Evolutionary conservation across 768 basidiomycete species (phyloP).

Genomic region (Mycena latifolia): DNA sequence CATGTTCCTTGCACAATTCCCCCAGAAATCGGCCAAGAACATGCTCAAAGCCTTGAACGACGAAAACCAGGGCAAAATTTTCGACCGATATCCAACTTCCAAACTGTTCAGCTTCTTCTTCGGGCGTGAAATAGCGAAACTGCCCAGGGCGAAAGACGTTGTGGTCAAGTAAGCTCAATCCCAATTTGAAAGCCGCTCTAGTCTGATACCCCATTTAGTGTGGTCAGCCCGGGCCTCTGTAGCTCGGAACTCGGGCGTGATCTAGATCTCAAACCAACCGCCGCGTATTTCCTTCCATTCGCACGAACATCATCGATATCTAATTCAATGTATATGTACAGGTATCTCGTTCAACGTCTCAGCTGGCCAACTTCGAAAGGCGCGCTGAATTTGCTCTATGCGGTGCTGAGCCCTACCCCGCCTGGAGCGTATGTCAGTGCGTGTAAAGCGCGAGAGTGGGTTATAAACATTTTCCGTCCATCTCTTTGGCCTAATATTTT

Average conservation of each 20-base stretch:
- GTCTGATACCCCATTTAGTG: slow-evolving; percentile 7
- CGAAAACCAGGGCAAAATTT: neutral
- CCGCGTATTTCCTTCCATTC: too few species aligned
- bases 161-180: slow-evolving; percentile 27
- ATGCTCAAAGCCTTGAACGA: slow-evolving; percentile 26
- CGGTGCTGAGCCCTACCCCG: slow-evolving; percentile 16
- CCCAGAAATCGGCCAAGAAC: neutral
- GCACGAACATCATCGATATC: too few species aligned
- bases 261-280: neutral
- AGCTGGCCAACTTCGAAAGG: slow-evolving; percentile 3
- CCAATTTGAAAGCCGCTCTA: too few species aligned
- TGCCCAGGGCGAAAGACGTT: slow-evolving; percentile 23
- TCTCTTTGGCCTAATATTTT: too few species aligned
- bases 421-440: slow-evolving; percentile 17
- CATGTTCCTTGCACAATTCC: slow-evolving; percentile 10
- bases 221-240: slow-evolving; percentile 21
- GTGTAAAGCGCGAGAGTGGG: slow-evolving; percentile 15
- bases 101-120: slow-evolving; percentile 23
- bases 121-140: slow-evolving; percentile 9
- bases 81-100: slow-evolving; percentile 27
- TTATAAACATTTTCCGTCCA: neutral
- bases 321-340: neutral
- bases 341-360: neutral
- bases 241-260: slow-evolving; percentile 14
- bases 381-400: slow-evolving; percentile 21